phyloP scores from a whole-genome alignment of 1,284 basidiomycete genomes.

The Moesziomyces antarcticus region DNA sequence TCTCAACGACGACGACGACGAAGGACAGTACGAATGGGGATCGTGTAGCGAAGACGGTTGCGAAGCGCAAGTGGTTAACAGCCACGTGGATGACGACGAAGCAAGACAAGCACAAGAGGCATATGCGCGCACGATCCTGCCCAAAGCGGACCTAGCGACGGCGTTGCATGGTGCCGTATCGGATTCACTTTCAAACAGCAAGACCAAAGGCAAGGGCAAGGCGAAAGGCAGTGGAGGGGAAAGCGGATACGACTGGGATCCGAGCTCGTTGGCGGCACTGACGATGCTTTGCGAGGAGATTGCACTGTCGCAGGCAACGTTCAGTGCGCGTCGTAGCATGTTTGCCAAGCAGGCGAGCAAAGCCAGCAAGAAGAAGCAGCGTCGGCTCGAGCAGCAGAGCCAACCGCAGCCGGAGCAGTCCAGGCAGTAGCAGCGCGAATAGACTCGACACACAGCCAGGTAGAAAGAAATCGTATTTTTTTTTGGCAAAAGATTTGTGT shows the following conservation, averaged over 20 bases:
- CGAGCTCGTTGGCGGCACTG: constrained; percentile 21
- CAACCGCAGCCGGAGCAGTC: neutral
- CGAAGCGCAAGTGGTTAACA: neutral
- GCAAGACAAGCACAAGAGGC: neutral
- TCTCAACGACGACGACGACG: neutral
- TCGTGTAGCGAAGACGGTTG: neutral
- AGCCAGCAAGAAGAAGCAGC: neutral
- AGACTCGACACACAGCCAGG: too few species aligned
- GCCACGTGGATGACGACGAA: too few species aligned
- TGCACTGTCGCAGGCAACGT: constrained; percentile 23
- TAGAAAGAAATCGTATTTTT: too few species aligned
- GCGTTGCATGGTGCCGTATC: constrained; percentile 17
- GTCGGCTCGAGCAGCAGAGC: neutral
- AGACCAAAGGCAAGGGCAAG: too few species aligned
- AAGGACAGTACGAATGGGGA: constrained; percentile 15
- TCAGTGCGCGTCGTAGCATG: constrained; percentile 28
- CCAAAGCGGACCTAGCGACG: neutral
- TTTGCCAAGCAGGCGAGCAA: constrained; percentile 25
- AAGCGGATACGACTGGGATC: constrained; percentile 16
- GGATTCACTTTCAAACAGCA: constrained; percentile 4
- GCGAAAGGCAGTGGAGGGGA: neutral
- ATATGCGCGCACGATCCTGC: neutral
- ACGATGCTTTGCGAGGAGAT: constrained; percentile 32
- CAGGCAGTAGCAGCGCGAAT: too few species aligned
- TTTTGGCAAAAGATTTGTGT: too few species aligned